Evolutionary conservation across 2,329 filamentous ascomycete species (phyloP).

Genomic region (Plenodomus lindquistii): DNA sequence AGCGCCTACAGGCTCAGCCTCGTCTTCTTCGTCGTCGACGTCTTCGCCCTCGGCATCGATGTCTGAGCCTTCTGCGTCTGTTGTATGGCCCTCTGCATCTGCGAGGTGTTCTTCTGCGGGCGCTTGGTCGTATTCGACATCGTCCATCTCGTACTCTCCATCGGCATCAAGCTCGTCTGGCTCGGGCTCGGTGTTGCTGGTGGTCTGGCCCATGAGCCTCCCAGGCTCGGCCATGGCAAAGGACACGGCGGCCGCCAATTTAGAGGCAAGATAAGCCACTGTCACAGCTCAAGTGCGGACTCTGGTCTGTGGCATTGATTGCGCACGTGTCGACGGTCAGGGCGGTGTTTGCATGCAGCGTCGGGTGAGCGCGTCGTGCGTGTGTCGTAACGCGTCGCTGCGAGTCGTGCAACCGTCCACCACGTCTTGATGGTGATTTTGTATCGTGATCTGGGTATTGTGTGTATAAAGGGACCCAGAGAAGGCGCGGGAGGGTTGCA

Average conservation of each 20-base stretch:
- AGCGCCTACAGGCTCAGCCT: slow-evolving; percentile 49
- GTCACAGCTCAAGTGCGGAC: slow-evolving; percentile 24
- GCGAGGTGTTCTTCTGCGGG: slow-evolving; percentile 15
- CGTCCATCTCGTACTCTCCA: slow-evolving; percentile 46
- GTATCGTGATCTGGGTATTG: slow-evolving; percentile 6
- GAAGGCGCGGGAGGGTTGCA: slow-evolving; percentile 13
- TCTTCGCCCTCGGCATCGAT: slow-evolving; percentile 50
- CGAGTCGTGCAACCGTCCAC: slow-evolving; percentile 5
- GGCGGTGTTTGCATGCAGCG: slow-evolving; percentile 33
- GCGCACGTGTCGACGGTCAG: slow-evolving; percentile 20
- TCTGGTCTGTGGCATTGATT: slow-evolving; percentile 26
- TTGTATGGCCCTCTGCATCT: slow-evolving; percentile 37
- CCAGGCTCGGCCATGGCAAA: slow-evolving; percentile 49
- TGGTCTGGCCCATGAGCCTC: slow-evolving; percentile 42
- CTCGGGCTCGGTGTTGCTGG: slow-evolving; percentile 36
- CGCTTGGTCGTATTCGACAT: slow-evolving; percentile 36
- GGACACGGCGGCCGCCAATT: slow-evolving; percentile 47
- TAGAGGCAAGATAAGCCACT: slow-evolving; percentile 43
- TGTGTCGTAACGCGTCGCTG: slow-evolving; percentile 32
- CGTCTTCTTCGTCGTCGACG: slow-evolving; percentile 58
- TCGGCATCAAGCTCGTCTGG: slow-evolving; percentile 40
- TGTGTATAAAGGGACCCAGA: slow-evolving; percentile 1
- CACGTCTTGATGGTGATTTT: slow-evolving; percentile 9
- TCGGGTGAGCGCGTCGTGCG: slow-evolving; percentile 29
- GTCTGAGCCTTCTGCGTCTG: slow-evolving; percentile 49